Evolutionary conservation across 306 rosid species (phyloP).

Genomic region (Cucurbita pepo): DNA sequence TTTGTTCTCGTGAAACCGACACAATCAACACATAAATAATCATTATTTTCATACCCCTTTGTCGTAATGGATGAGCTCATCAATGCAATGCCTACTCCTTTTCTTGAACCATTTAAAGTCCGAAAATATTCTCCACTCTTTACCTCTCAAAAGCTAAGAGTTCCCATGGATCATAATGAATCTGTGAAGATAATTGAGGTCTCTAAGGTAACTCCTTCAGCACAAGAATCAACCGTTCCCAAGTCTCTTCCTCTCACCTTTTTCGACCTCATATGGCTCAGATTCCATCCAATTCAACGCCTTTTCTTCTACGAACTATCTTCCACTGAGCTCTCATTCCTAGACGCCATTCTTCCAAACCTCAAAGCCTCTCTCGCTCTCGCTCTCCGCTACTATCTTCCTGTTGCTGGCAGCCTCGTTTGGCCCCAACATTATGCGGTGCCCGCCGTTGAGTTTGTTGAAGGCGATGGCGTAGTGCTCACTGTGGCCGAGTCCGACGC

Average conservation of each 20-base stretch:
- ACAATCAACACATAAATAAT: too few relatives aligned
- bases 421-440: not conserved
- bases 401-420: not conserved
- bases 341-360: not conserved
- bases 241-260: constrained; percentile 7
- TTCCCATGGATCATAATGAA: not conserved
- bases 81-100: too few relatives aligned
- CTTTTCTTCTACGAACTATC: too few relatives aligned
- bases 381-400: not conserved
- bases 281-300: not conserved
- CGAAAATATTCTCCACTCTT: too few relatives aligned
- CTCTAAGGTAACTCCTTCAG: not conserved
- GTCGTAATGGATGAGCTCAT: too few relatives aligned
- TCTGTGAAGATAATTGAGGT: not conserved
- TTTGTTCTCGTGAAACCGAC: too few relatives aligned
- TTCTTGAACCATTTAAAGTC: too few relatives aligned
- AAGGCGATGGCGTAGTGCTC: not conserved
- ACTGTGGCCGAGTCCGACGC: not conserved
- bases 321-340: not conserved
- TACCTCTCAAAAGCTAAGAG: not conserved
- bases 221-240: not conserved
- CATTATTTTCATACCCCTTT: too few relatives aligned
- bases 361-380: not conserved
- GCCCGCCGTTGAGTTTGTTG: not conserved
- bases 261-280: not conserved